Percentiles rank a stretch among this genome's conserved stretches.
phyloP scores from a whole-genome alignment of 192 early-diverging fungal genomes.

The Coemansia sp. region DNA sequence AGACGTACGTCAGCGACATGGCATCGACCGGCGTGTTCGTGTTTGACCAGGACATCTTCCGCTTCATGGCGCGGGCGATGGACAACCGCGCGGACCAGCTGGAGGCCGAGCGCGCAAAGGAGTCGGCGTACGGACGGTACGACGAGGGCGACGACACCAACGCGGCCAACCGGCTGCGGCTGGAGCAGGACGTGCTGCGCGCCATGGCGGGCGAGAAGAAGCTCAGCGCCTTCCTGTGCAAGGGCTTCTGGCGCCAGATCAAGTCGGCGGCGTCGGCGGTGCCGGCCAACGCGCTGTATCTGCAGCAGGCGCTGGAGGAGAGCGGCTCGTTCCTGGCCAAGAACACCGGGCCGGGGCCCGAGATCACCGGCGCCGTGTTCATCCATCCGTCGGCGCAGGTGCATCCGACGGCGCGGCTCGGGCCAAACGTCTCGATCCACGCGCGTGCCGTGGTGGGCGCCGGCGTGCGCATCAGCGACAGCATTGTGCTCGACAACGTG shows the following conservation, averaged over 20 bases:
- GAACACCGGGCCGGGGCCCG: slow-evolving; percentile 57
- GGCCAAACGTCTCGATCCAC: slow-evolving; percentile 95
- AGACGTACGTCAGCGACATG: slow-evolving; percentile 90
- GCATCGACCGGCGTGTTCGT: slow-evolving; percentile 96
- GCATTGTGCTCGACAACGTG: slow-evolving; percentile 90
- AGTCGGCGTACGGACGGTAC: slow-evolving; percentile 53
- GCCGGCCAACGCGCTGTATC: slow-evolving; percentile 88
- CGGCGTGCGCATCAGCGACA: slow-evolving; percentile 90
- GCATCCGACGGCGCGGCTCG: slow-evolving; percentile 91
- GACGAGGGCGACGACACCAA: slow-evolving; percentile 44
- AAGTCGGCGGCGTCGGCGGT: slow-evolving; percentile 94
- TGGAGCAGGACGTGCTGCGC: slow-evolving; percentile 93
- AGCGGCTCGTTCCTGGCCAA: slow-evolving; percentile 58
- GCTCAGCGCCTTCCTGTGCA: slow-evolving; percentile 83
- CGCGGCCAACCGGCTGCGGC: slow-evolving; percentile 68
- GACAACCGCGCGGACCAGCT: slow-evolving; percentile 60
- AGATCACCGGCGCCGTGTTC: slow-evolving; percentile 87
- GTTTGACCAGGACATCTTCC: slow-evolving; percentile 87
- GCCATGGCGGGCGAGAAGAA: slow-evolving; percentile 78
- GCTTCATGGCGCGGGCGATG: slow-evolving; percentile 77
- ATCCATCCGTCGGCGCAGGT: slow-evolving; percentile 93
- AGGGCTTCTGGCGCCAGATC: slow-evolving; percentile 95
- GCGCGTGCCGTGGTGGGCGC: slow-evolving; percentile 84
- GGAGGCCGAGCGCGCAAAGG: slow-evolving; percentile 57
- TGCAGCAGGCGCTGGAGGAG: slow-evolving; percentile 78